These are phyloP conservation scores for Alectoria sarmentosa DNA, from an alignment of 495 filamentous ascomycete genomes.

Conservation along the genomic window DNA sequence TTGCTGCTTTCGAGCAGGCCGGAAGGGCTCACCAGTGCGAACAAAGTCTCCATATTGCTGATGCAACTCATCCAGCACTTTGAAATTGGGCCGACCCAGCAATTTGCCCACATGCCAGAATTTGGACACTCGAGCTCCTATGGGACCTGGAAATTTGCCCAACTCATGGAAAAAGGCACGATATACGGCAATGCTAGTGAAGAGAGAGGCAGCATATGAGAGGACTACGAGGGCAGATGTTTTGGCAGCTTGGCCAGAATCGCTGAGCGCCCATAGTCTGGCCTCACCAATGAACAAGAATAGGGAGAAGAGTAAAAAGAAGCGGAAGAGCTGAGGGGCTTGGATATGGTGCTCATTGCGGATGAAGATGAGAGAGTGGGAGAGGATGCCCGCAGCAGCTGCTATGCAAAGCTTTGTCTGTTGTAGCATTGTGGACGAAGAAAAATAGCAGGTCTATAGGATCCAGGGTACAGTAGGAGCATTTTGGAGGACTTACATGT, in stretches of 20 bases:
- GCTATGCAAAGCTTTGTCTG: background rate
- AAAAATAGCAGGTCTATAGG: background rate
- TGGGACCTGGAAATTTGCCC: constrained; percentile 39
- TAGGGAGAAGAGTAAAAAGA: background rate
- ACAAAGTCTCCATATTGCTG: constrained; percentile 36
- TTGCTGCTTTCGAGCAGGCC: background rate
- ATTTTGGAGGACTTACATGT: background rate
- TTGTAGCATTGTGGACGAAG: background rate
- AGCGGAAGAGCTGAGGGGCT: constrained; percentile 13
- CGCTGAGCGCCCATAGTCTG: background rate
- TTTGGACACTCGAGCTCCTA: constrained; percentile 36
- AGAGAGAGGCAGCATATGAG: constrained; percentile 32
- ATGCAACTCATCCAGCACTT: constrained; percentile 30
- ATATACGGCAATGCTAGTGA: constrained; percentile 42
- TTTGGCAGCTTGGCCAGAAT: background rate
- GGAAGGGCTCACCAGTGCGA: constrained; percentile 25
- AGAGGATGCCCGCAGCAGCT: constrained; percentile 18
- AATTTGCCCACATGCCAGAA: constrained; percentile 35
- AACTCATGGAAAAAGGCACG: constrained; percentile 41
- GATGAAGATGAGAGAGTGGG: constrained; percentile 22
- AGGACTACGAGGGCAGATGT: background rate
- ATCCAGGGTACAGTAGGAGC: background rate
- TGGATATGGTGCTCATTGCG: constrained; percentile 25
- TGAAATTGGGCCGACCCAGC: constrained; percentile 31
- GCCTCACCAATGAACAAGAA: background rate